Evolutionary conservation across 2,329 filamentous ascomycete species (phyloP), one percentile per base, ranked within the genome.

Genomic region (Myriosclerotinia scirpicola): DNA sequence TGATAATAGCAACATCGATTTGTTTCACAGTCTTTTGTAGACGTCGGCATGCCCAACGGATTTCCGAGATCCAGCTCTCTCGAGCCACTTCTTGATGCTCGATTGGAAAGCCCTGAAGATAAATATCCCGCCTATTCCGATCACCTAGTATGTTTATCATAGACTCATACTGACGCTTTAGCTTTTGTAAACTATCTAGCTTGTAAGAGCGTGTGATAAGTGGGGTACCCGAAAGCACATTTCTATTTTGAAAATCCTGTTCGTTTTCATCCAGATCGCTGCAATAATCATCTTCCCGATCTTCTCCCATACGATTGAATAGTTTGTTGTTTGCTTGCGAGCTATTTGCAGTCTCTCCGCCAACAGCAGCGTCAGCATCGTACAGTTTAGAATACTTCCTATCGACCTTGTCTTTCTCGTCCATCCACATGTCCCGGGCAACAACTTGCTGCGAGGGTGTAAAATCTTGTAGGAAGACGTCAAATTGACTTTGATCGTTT

Each of bases 401-500:
- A 38, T 60, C 30, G n/a, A 36, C 30, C 14, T 50, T 48, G 12
- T n/a, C 14, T 36, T 50, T 60, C 14, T 48, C 42, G 5, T 0
- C n/a, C 44, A 60, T 60, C 56, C 56, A 60, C 7, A 48, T 48
- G 2, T 38, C 20, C 2, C 30, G 12, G 11, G 20, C 56, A 0
- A 34, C 22, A 1, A 17, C 42, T 48, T 60, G 56, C 12, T 60
- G 42, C 9, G 30, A 9, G 36, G n/a, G 0, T 14, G 42, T 48
- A 20, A 60, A 60, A n/a, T 48, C 42, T 36, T 60, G 42, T 22
- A 60, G 20, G 9, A 48, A 60, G 2, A 20, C 12, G 6, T 60
- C 42, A 60, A 60, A 42, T 30, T 60, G 56, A 60, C 12, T 22
- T 9, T 15, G 34, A 48, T 60, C 42, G 30, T 60, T 20, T 15